These are phyloP conservation scores for Medicago truncatula DNA, from an alignment of 306 rosid species.

Conservation along the genomic window DNA sequence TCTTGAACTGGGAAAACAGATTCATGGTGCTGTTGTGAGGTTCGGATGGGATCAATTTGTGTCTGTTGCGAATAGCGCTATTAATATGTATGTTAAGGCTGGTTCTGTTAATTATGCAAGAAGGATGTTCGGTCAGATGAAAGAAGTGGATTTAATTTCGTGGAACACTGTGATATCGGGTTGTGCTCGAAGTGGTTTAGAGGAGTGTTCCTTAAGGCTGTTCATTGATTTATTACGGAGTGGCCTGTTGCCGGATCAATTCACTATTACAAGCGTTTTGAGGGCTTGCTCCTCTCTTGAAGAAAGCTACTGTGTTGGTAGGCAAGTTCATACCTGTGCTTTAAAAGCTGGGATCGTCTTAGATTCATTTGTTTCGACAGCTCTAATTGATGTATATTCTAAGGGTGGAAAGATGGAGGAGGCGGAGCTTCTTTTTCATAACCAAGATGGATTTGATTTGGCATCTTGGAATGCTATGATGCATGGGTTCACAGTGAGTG, in stretches of 20 bases:
- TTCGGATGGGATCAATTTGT: constrained; percentile 51
- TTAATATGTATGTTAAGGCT: constrained; percentile 74
- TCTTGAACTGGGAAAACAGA: constrained; percentile 66
- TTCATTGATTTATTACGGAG: constrained; percentile 54
- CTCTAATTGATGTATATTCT: constrained; percentile 76
- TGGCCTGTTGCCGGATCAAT: constrained; percentile 69
- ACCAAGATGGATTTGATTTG: constrained; percentile 64
- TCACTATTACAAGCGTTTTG: constrained; percentile 72
- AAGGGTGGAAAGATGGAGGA: constrained; percentile 72
- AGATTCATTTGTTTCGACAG: constrained; percentile 73
- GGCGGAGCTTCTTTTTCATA: constrained; percentile 60
- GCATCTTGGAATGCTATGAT: constrained; percentile 90
- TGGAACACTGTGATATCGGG: constrained; percentile 87
- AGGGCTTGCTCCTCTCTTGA: constrained; percentile 70
- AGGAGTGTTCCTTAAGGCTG: constrained; percentile 56
- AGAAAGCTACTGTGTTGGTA: constrained; percentile 52
- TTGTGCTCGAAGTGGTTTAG: constrained; percentile 57
- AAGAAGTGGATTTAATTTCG: constrained; percentile 69
- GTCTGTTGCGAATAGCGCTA: constrained; percentile 67
- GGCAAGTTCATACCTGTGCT: constrained; percentile 69
- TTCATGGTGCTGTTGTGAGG: constrained; percentile 62
- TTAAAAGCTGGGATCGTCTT: constrained; percentile 52
- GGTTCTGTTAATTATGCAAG: constrained; percentile 53
- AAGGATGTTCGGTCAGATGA: constrained; percentile 57
- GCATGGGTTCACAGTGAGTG: constrained; percentile 62